Conservation (phyloP, 768 basidiomycete species). For the Rhodotorula taiwanensis region DNA sequence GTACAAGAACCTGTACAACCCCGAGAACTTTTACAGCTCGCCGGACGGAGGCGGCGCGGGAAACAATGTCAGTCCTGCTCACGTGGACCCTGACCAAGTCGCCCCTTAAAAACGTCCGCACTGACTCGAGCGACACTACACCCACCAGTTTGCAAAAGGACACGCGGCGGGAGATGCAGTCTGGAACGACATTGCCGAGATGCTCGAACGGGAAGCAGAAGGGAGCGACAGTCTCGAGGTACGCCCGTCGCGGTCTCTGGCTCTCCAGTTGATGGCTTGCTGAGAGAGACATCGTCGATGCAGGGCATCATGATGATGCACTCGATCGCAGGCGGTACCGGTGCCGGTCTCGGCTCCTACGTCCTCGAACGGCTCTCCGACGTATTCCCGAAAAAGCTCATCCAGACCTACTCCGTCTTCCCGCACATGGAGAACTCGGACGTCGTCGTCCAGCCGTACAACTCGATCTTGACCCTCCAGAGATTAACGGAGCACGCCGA, state of each 20-base stretch:
- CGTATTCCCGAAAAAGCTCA: slow-evolving; percentile 96
- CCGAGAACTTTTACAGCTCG: slow-evolving; percentile 92
- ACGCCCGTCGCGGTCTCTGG: slow-evolving; percentile 35
- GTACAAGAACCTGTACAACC: slow-evolving; percentile 85
- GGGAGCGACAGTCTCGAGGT: slow-evolving; percentile 96
- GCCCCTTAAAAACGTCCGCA: too few relatives aligned
- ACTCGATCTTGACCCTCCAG: slow-evolving; percentile 85
- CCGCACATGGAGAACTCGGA: slow-evolving; percentile 67
- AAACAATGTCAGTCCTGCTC: slow-evolving; percentile 63
- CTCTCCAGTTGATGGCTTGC: background rate
- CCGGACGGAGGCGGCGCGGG: slow-evolving; percentile 99
- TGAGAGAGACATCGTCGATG: background rate
- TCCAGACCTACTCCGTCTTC: slow-evolving; percentile 98
- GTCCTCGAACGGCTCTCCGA: slow-evolving; percentile 92
- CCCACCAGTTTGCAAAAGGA: slow-evolving; percentile 81
- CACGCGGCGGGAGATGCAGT: slow-evolving; percentile 80
- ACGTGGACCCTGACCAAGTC: too few relatives aligned
- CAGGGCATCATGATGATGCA: slow-evolving; percentile 99
- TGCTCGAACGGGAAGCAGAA: slow-evolving; percentile 96
- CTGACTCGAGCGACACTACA: too few relatives aligned
- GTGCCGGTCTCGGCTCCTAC: slow-evolving; percentile 97
- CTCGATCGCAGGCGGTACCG: slow-evolving; percentile 97
- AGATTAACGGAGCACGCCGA: slow-evolving; percentile 93
- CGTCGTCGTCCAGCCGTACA: slow-evolving; percentile 98
- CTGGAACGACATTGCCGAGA: slow-evolving; percentile 97